A percentile compares a stretch with the other conserved stretches of the same genome.
phyloP scores from a whole-genome alignment of 306 rosid genomes.

The Potentilla sterilis region DNA sequence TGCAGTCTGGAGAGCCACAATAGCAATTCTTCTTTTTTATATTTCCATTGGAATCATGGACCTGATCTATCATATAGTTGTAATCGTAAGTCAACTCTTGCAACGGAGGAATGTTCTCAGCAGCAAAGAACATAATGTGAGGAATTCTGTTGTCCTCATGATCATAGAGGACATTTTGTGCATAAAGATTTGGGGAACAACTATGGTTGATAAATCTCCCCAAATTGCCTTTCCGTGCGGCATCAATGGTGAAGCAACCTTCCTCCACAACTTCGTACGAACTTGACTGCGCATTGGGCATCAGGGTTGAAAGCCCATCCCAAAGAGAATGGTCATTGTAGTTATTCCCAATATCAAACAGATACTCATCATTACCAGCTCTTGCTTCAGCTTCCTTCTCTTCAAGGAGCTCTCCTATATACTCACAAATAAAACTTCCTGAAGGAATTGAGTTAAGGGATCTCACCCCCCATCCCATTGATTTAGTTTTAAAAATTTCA shows the following conservation, averaged over 20 bases:
- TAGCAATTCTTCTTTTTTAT: constrained; percentile 71
- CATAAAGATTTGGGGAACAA: constrained; percentile 94
- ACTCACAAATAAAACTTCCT: constrained; percentile 89
- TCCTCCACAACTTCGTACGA: constrained; percentile 51
- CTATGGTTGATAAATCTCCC: constrained; percentile 93
- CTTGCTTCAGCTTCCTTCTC: constrained; percentile 87
- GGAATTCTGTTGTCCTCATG: constrained; percentile 84
- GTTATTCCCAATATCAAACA: constrained; percentile 84
- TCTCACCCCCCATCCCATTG: constrained; percentile 96
- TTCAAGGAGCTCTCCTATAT: constrained; percentile 85
- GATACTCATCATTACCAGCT: constrained; percentile 81
- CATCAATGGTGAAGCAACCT: constrained; percentile 79
- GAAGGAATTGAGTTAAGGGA: constrained; percentile 87
- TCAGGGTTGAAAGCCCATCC: constrained; percentile 65
- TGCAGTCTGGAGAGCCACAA: constrained; percentile 80
- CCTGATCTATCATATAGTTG: constrained; percentile 70
- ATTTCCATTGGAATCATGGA: constrained; percentile 69
- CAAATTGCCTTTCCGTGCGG: constrained; percentile 69
- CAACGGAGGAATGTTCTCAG: constrained; percentile 90
- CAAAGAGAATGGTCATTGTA: constrained; percentile 49
- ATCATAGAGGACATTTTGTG: constrained; percentile 83
- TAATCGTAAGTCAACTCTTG: constrained; percentile 83
- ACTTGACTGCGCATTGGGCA: constrained; percentile 51
- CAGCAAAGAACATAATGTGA: constrained; percentile 91
- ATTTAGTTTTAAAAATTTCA: constrained; percentile 73